Evolutionary conservation across 805 yeast species (phyloP), one percentile per base, ranked within the genome.

Genomic region (Clavispora asparagi): DNA sequence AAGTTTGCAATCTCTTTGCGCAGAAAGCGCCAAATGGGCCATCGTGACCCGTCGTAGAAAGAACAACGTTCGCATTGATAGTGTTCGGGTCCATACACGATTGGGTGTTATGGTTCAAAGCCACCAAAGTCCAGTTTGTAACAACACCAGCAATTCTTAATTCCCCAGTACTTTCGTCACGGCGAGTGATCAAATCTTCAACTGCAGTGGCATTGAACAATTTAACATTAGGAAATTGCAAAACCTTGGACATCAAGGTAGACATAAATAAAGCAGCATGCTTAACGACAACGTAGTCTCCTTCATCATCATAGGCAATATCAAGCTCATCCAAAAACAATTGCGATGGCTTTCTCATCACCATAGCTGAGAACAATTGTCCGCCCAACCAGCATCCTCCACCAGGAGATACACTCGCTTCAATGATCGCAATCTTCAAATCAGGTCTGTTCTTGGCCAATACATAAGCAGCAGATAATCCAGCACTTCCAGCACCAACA

Each of bases 1-100:
- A 60, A 33, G 58, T 55, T 44, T 67, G 65, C 53, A 70, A 59
- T 65, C 91, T 77, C 73, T 85, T 85, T 52, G 85, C 89, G 50
- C 81, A 77, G 69, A 83, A 83, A 7, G 91, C 90, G 49, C 91
- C 91, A 67, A 84, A 82, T 43, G 89, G 90, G 58, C 92, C 91
- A 62, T 85, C 92, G 60, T 85, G 91, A 48, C 91, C 92, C 29
- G 88, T 79, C 51, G 89, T 80, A 13, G 89, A 83, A 47, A 85
- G 70, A 47, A 85, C 79, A 46, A 85, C 80, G 60, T 71, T 62
- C 50, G 74, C 71, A 58, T 84, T 85, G 71, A 85, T 82, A 50
- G 88, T 84, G 70, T 84, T 83, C 42, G 91, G 90, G 61, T 84
- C 91, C 90, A 85, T 85, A 63, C 91, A 85, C 12, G 85, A 79